phyloP scores from a whole-genome alignment of 2,329 filamentous ascomycete species.

The Leptographium lundbergii region DNA sequence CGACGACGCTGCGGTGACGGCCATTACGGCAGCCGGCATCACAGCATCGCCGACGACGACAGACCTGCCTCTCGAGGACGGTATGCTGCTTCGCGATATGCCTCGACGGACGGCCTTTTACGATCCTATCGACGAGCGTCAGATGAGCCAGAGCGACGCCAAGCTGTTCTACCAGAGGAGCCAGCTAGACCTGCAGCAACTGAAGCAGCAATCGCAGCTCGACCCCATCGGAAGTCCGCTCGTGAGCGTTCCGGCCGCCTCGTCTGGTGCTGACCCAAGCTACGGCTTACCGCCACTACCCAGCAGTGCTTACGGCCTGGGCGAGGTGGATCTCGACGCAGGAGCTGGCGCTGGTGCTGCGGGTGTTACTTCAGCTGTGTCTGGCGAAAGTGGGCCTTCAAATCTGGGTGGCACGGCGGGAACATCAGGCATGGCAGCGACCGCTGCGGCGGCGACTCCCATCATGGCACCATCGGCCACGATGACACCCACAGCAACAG shows the following conservation, averaged over 20 bases:
- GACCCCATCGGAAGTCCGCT: constrained; percentile 19
- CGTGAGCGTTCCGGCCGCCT: background rate
- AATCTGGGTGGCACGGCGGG: background rate
- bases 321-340: background rate
- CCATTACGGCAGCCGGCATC: background rate
- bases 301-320: background rate
- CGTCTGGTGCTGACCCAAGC: background rate
- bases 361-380: background rate
- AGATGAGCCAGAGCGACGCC: constrained; percentile 86
- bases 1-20: background rate
- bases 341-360: background rate
- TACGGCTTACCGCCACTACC: background rate
- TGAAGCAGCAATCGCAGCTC: constrained; percentile 22
- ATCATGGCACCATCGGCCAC: too few species aligned
- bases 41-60: constrained; percentile 1
- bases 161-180: constrained; percentile 93
- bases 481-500: background rate
- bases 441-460: background rate
- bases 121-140: constrained; percentile 85
- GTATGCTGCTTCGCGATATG: constrained; percentile 48
- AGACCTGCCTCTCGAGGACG: constrained; percentile 29
- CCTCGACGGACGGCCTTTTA: constrained; percentile 74
- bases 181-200: constrained; percentile 45
- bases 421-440: background rate
- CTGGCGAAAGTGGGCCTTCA: background rate